These are phyloP conservation scores for Cupressus sempervirens DNA, from an alignment of 75 land plant genomes.

Conservation along the genomic window DNA sequence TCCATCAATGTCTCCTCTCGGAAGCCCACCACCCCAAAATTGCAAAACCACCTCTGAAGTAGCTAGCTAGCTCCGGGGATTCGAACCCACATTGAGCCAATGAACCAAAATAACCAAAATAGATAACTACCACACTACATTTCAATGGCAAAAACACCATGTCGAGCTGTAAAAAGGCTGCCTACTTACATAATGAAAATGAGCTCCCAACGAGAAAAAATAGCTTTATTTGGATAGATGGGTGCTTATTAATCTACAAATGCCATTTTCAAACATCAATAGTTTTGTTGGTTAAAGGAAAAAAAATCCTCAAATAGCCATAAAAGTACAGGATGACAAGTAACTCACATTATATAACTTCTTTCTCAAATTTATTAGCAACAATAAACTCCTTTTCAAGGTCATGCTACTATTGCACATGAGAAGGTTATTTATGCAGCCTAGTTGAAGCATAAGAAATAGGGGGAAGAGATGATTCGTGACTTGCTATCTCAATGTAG, in stretches of 20 bases:
- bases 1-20: background rate
- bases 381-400: no score
- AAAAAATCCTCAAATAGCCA: no score
- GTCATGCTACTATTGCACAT: no score
- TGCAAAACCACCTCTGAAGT: background rate
- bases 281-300: no score
- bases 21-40: background rate
- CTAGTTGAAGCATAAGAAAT: slow-evolving; percentile 88
- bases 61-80: background rate
- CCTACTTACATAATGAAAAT: background rate
- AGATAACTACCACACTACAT: background rate
- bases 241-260: no score
- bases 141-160: background rate
- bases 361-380: no score
- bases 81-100: background rate
- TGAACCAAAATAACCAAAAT: no score
- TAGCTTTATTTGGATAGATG: background rate
- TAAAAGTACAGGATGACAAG: no score
- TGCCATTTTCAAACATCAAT: no score
- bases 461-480: slow-evolving; percentile 64
- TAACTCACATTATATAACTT: no score
- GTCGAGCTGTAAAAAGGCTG: background rate
- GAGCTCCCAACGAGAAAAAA: background rate
- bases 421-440: slow-evolving; percentile 80
- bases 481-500: slow-evolving; percentile 67